These are phyloP conservation scores for Fragilariopsis cylindrus DNA, from an alignment of 108 stramenopile genomes.

Conservation along the genomic window DNA sequence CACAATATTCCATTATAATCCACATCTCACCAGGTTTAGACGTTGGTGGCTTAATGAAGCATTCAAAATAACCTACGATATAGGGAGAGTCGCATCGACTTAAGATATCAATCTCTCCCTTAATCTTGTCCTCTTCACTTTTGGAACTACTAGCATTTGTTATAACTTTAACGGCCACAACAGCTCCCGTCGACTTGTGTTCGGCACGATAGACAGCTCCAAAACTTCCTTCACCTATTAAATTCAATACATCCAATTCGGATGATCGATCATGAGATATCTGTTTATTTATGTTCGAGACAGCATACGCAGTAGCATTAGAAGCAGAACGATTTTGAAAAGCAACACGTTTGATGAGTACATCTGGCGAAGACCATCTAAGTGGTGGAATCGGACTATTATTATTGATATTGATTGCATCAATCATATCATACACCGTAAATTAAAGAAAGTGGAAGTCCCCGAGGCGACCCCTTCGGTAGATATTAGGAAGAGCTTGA, in stretches of 20 bases:
- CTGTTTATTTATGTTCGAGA: constrained; percentile 10
- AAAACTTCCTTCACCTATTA: constrained; percentile 93
- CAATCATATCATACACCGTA: too few species aligned
- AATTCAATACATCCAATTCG: constrained; percentile 52
- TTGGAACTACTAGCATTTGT: constrained; percentile 52
- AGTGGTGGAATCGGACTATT: constrained; percentile 5
- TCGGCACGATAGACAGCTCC: constrained; percentile 88
- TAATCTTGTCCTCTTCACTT: constrained; percentile 81
- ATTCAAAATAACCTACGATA: constrained; percentile 90
- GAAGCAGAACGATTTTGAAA: constrained; percentile 22
- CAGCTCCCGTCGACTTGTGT: constrained; percentile 73
- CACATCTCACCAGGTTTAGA: constrained; percentile 70
- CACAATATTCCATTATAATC: constrained; percentile 96
- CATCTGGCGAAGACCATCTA: constrained; percentile 19
- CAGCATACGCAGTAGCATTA: neutral
- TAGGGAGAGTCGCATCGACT: constrained; percentile 82
- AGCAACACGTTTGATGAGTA: constrained; percentile 25
- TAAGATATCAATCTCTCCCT: constrained; percentile 91
- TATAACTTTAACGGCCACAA: constrained; percentile 93
- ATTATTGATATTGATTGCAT: neutral
- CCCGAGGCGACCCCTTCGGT: neutral
- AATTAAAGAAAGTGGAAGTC: neutral
- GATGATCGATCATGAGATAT: constrained; percentile 37
- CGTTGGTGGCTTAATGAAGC: constrained; percentile 57
- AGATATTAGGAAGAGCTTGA: neutral